These are phyloP conservation scores for Inonotus hispidus DNA, from an alignment of 1,284 basidiomycete species.

Conservation along the genomic window DNA sequence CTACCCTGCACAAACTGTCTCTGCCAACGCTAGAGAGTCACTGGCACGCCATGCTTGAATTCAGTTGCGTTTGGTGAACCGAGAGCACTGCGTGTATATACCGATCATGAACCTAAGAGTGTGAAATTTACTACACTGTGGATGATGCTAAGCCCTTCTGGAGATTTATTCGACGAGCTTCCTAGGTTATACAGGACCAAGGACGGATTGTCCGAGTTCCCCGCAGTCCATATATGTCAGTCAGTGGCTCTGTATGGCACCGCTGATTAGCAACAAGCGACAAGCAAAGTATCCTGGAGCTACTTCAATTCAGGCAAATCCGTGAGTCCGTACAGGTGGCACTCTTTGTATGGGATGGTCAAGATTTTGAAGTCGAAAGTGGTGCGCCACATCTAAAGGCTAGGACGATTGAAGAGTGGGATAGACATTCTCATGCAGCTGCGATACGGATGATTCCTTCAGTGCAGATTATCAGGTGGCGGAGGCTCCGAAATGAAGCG, in stretches of 20 bases:
- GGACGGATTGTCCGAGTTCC: conserved; percentile 51
- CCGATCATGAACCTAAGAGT: conserved; percentile 32
- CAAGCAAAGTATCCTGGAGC: conserved; percentile 43
- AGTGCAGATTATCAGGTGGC: conserved; percentile 44
- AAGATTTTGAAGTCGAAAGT: conserved; percentile 48
- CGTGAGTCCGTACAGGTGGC: conserved; percentile 37
- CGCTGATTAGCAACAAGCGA: conserved; percentile 34
- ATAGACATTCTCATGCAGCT: conserved; percentile 42
- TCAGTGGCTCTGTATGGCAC: background rate
- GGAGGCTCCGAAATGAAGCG: conserved; percentile 38
- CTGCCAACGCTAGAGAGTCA: conserved; percentile 48
- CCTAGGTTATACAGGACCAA: conserved; percentile 52
- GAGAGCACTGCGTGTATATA: background rate
- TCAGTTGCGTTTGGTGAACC: conserved; percentile 36
- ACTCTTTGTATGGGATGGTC: conserved; percentile 40
- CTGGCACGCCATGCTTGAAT: conserved; percentile 54
- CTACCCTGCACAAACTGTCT: conserved; percentile 43
- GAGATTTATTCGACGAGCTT: conserved; percentile 42
- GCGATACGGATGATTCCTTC: conserved; percentile 37
- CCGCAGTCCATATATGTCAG: conserved; percentile 41
- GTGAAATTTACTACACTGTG: conserved; percentile 45
- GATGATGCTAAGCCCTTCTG: conserved; percentile 34
- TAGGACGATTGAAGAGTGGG: conserved; percentile 48
- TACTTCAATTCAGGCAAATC: conserved; percentile 36
- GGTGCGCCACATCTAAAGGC: conserved; percentile 50